Conservation (phyloP, 2,329 filamentous ascomycete genomes). For the Myriangium duriaei region DNA sequence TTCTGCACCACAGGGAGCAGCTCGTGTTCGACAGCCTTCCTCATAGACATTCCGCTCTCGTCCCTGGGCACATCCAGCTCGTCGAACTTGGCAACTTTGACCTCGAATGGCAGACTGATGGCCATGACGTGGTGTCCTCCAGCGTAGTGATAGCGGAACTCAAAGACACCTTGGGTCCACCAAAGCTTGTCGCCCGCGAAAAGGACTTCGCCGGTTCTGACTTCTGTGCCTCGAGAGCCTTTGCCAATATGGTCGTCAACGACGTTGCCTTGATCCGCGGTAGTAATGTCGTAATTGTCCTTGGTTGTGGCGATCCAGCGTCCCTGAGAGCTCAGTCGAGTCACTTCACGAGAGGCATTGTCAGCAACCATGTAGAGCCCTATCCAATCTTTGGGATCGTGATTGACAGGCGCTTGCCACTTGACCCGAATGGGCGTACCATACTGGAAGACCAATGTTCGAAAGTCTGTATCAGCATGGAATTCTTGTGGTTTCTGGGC, state of each 20-base stretch:
- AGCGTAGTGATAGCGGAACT: constrained; percentile 93
- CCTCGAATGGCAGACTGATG: constrained; percentile 85
- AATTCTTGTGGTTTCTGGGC: constrained; percentile 53
- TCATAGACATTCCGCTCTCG: constrained; percentile 44
- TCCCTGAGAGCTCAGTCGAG: constrained; percentile 72
- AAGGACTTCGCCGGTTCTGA: constrained; percentile 60
- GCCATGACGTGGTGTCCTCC: constrained; percentile 89
- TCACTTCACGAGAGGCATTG: constrained; percentile 73
- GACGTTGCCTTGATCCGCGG: constrained; percentile 65
- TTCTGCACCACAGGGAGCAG: constrained; percentile 77
- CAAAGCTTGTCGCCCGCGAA: constrained; percentile 90
- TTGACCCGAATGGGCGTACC: constrained; percentile 78
- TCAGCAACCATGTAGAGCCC: constrained; percentile 93
- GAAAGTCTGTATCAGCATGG: constrained; percentile 42
- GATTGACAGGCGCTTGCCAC: constrained; percentile 80
- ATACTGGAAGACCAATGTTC: constrained; percentile 73
- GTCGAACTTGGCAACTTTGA: constrained; percentile 70
- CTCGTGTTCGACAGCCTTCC: constrained; percentile 59
- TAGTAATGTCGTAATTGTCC: constrained; percentile 61
- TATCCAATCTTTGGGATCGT: constrained; percentile 88
- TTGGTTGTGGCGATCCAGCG: constrained; percentile 76
- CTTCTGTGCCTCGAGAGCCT: constrained; percentile 33
- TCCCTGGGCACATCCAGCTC: constrained; percentile 54
- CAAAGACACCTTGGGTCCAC: constrained; percentile 94
- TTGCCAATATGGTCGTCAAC: constrained; percentile 46